phyloP scores from a whole-genome alignment of 208 protist genomes.

The Zelonia costaricensis region DNA sequence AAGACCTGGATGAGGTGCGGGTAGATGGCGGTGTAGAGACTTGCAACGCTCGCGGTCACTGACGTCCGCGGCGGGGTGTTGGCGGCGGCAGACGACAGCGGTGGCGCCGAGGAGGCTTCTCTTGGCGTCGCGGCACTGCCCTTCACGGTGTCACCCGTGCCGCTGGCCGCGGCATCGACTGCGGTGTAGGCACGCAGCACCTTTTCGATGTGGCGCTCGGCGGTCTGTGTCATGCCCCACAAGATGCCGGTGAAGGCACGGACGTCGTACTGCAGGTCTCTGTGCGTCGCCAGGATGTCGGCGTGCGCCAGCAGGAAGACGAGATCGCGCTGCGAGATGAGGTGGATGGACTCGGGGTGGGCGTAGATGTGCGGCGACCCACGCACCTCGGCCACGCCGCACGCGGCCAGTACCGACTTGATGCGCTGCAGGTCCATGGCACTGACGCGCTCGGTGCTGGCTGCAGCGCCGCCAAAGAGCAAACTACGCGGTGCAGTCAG shows the following conservation, averaged over 20 bases:
- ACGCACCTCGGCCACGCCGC: conserved; percentile 39
- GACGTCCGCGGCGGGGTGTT: neutral
- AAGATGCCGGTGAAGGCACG: conserved; percentile 51
- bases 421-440: conserved; percentile 36
- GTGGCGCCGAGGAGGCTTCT: conserved; percentile 2
- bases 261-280: conserved; percentile 60
- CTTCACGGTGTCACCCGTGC: conserved; percentile 4
- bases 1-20: conserved; percentile 28
- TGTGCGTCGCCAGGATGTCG: conserved; percentile 33
- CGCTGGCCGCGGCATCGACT: neutral
- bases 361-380: conserved; percentile 66
- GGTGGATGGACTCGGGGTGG: conserved; percentile 56
- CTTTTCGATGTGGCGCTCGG: conserved; percentile 37
- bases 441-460: neutral
- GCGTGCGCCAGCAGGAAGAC: conserved; percentile 40
- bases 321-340: conserved; percentile 40
- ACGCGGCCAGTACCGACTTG: conserved; percentile 43
- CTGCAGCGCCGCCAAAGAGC: neutral
- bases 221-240: conserved; percentile 60
- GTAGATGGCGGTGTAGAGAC: conserved; percentile 28
- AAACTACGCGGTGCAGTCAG: neutral
- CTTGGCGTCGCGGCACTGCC: conserved; percentile 1
- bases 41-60: neutral
- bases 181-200: conserved; percentile 12
- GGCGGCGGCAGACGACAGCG: neutral